Base-by-base conservation (phyloP, 1,139 yeast genomes). In the Pichia sp. region DNA sequence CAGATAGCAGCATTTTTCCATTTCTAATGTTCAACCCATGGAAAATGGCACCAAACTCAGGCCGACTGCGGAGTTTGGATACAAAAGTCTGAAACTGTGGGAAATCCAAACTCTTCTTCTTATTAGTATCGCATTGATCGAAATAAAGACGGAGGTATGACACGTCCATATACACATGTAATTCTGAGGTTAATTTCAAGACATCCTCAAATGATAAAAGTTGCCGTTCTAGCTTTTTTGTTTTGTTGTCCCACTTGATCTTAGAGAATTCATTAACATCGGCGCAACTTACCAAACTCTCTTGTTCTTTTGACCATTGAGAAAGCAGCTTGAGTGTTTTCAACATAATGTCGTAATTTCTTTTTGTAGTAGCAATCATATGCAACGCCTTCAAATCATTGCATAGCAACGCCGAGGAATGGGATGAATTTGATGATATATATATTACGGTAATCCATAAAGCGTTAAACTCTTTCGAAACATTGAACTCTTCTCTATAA, bases 401-500 rank as follows among this genome's bases (percentile, higher is more conserved):
- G 13, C 36, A 46, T 36, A 56, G 41, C 19, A 36, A 38, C 8
- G 31, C 11, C 2, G 47, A 36, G 8, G 43, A 30, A 4, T 45
- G 38, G 4, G 19, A 32, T 3, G 46, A 13, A 2, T 38, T 13
- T n/a, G 54, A 45, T 1, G 52, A 38, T 6, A 45, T 34, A 65
- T 89, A 92, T 13, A 89, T 81, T 36, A 93, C 79, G 0, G 96
- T 85, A 1, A 89, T 77, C 99, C 99, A 93, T 19, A 81, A 73
- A 13, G 75, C 73, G 50, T 83, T 82, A 53, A 78, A 79, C 50
- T 86, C 90, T 49, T 81, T 74, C 1, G 92, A 80, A 1, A 90
- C 79, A 49, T 85, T 85, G 59, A 88, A 79, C 67, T 89, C 96
- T 64, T 92, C 97, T 57, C 96, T 74, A 65, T 90, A 92, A 59